Base-by-base conservation (phyloP, 768 basidiomycete genomes). In the Boletus tylopilopsis region DNA sequence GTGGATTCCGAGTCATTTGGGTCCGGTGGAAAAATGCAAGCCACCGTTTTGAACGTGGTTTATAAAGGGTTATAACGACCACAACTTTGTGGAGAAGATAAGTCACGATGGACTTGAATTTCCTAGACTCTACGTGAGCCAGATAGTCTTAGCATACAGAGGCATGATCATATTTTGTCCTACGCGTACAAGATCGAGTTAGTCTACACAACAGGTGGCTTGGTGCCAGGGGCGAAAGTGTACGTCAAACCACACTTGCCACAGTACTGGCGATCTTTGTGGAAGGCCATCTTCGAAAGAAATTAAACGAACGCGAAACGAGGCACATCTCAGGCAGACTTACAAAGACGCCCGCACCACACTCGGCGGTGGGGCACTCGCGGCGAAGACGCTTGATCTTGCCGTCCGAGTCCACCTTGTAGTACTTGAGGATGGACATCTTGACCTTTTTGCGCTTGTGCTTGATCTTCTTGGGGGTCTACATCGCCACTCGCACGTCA, bases 371-470 rank as follows among this genome's bases (percentile, higher is more conserved):
- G 50, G 83, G 90, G 77, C 96, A 99, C 72, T 98, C 95, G 61
- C 96, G 91, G 67, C 95, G 85, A 54, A 99, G 85, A 69, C 96
- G 93, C 82, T 96, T 96, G 81, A 98, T 94, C 77, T 96, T 97
- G 71, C 95, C 96, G 63, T 98, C 95, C 39, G 94, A 94, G 76
- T 97, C 95, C 62, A 99, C 94, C 78, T 96, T 95, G 81, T 97
- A 99, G 82, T 96, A 99, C 77, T 98, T 98, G 72, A 99, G 80
- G 76, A 98, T 96, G 66, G 94, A 77, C 93, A 99, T 97, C 87
- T 97, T 98, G 80, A 95, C 92, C 81, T 97, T 96, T 83, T 98
- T 97, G 73, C 89, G 87, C 84, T 96, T 96, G 80, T 95, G 94
- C 87, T 96, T 98, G 83, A 96, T 85, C 82, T 97, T 97, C 83